Percentiles rank a stretch among this genome's conserved stretches.
These are phyloP conservation scores for Podospora appendiculata DNA, from an alignment of 495 filamentous ascomycete genomes.

Conservation along the genomic window DNA sequence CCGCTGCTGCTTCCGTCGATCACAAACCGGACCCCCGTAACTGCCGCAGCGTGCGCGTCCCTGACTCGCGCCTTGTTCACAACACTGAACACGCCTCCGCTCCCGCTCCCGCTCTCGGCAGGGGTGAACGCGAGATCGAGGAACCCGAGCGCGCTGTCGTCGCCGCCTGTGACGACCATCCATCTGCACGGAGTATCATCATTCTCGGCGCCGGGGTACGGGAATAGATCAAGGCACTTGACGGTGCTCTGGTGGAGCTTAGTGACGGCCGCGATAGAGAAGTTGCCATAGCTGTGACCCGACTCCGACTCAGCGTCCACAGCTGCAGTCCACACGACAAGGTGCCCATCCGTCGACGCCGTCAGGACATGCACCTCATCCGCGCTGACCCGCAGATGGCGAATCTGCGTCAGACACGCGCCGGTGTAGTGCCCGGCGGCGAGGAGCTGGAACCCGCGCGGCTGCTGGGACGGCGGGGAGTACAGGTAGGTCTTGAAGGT, in stretches of 20 bases:
- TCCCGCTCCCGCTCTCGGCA: neutral
- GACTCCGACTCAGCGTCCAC: too few species aligned
- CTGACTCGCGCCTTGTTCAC: conserved; percentile 48
- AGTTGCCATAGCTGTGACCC: neutral
- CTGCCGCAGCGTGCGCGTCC: conserved; percentile 71
- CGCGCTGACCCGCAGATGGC: conserved; percentile 35
- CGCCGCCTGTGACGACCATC: conserved; percentile 67
- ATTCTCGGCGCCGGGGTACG: conserved; percentile 11
- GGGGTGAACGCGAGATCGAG: conserved; percentile 31
- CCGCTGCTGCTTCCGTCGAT: conserved; percentile 1
- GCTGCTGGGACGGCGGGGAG: too few species aligned
- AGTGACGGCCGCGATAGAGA: conserved; percentile 13
- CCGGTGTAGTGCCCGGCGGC: conserved; percentile 60
- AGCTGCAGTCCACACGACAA: conserved; percentile 28
- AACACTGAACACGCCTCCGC: conserved; percentile 9
- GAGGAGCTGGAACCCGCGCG: conserved; percentile 45
- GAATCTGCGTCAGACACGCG: conserved; percentile 67
- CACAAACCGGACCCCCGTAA: conserved; percentile 58
- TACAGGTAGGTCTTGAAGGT: conserved; percentile 61
- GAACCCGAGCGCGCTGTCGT: conserved; percentile 70
- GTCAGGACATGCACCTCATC: conserved; percentile 44
- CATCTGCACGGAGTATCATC: conserved; percentile 12
- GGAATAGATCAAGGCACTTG: conserved; percentile 45
- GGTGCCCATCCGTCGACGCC: conserved; percentile 38
- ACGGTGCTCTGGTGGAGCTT: conserved; percentile 69